Evolutionary conservation across 225 moss, liverwort and hornwort genomes (phyloP), one percentile per base, ranked within the genome.

Genomic region (Pseudoscleropodium purum): DNA sequence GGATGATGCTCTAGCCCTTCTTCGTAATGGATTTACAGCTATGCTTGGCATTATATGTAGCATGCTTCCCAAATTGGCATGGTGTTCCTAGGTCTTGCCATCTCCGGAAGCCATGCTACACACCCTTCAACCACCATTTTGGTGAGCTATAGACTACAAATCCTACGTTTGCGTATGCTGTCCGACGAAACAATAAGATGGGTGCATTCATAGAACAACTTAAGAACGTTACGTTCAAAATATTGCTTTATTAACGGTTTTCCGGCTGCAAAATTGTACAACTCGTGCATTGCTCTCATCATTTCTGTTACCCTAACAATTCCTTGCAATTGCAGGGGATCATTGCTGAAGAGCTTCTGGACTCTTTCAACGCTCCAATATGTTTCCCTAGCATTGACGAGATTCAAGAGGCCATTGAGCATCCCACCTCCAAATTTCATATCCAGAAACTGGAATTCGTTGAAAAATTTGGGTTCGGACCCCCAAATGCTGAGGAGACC

Each of bases 351-450:
- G 93, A 95, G 84, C 83, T 79, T 27, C 87, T 91, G 15, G 91
- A 93, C 82, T 82, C 88, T 24, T 95, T 93, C 83, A 93, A 94
- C 82, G 0, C 11, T 19, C 94, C 94, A 23, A 18, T 85, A 34
- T 94, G 91, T 78, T 31, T 11, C 16, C 92, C 93, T 52, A 92
- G 91, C 88, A 52, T 91, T 51, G 91, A 91, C 26, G 93, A 95
- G 84, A 43, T 95, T n/a, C 83, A 64, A 82, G 90, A 89, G 87
- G 95, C 91, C 43, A 87, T 93, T 41, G 88, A 87, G 81, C 68
- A 87, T 51, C 68, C 79, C 62, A 59, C 91, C 23, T 88, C 87
- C 26, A 49, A 74, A n/a, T 95, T 92, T n/a, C 88, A 86, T 13
- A 90, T 93, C 43, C 77, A 80, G 59, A 90, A 82, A 84, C 90